Evolutionary conservation across 2,329 filamentous ascomycete genomes (phyloP).

Genomic region (Sphaceloma murrayae): DNA sequence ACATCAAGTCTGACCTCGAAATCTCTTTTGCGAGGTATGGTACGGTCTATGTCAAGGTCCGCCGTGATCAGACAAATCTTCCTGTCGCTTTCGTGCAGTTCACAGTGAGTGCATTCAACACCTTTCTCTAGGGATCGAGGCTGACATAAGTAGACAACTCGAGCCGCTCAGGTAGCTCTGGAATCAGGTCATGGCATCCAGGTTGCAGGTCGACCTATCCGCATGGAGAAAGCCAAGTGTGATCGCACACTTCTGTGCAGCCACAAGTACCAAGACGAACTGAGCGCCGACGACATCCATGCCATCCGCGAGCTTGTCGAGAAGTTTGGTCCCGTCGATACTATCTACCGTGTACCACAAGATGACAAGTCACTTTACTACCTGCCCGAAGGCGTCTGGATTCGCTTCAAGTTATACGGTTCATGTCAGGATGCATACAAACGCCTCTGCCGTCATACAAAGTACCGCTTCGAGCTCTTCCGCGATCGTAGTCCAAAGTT

Average conservation of each 20-base stretch:
- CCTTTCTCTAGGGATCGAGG: conserved; percentile 21
- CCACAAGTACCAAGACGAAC: conserved; percentile 19
- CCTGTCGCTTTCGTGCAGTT: conserved; percentile 57
- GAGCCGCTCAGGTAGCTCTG: conserved; percentile 42
- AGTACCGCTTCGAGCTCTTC: conserved; percentile 22
- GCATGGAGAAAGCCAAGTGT: conserved; percentile 48
- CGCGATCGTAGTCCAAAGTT: background rate
- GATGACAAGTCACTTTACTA: conserved; percentile 25
- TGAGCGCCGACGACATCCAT: conserved; percentile 19
- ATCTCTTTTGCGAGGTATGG: conserved; percentile 47
- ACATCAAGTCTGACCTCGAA: conserved; percentile 46
- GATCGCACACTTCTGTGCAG: conserved; percentile 13
- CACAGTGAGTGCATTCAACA: conserved; percentile 38
- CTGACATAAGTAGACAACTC: conserved; percentile 33
- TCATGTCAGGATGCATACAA: conserved; percentile 26
- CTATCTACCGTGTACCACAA: conserved; percentile 20
- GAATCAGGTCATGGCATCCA: conserved; percentile 44
- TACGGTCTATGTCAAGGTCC: conserved; percentile 53
- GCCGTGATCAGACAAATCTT: conserved; percentile 48
- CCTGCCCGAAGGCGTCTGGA: conserved; percentile 26
- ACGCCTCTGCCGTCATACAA: conserved; percentile 21
- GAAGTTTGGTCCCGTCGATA: conserved; percentile 22
- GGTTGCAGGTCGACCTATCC: conserved; percentile 31
- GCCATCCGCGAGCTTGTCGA: conserved; percentile 21
- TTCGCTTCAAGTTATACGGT: conserved; percentile 25